These are phyloP conservation scores for Podila verticillata DNA, from an alignment of 192 early-diverging fungal species.

Conservation along the genomic window DNA sequence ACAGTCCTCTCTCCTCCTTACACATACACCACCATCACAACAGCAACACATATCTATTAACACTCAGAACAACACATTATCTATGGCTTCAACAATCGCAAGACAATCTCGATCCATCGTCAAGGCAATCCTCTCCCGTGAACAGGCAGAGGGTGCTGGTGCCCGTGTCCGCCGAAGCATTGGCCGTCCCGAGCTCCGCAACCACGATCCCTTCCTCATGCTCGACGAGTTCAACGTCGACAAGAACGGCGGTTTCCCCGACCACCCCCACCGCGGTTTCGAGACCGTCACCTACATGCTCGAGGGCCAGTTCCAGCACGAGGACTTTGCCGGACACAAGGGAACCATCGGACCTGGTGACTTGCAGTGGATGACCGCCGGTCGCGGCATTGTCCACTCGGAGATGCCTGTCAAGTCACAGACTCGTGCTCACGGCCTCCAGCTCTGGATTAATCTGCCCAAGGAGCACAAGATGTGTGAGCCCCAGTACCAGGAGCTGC, in stretches of 20 bases:
- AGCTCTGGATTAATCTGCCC: constrained; percentile 76
- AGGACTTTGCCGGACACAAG: no score
- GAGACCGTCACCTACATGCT: no score
- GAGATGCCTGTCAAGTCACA: constrained; percentile 53
- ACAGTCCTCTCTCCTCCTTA: no score
- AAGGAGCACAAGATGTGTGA: constrained; percentile 56
- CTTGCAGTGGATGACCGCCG: constrained; percentile 67
- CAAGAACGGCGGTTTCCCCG: constrained; percentile 41
- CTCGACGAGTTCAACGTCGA: background rate
- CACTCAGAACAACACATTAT: no score
- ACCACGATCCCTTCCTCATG: no score
- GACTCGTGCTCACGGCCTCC: constrained; percentile 52
- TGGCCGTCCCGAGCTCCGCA: constrained; percentile 52
- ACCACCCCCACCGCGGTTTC: constrained; percentile 64
- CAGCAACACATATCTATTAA: no score
- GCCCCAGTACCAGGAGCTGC: constrained; percentile 47
- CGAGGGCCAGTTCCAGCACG: constrained; percentile 61
- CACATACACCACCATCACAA: no score
- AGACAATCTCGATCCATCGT: background rate
- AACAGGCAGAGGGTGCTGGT: constrained; percentile 79
- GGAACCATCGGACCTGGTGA: no score
- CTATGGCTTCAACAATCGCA: no score
- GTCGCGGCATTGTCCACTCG: constrained; percentile 68
- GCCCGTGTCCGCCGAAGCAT: constrained; percentile 81
- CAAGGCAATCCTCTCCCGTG: background rate